Evolutionary conservation across 2,329 filamentous ascomycete genomes (phyloP).

Genomic region (Cryphonectria nitschkei): DNA sequence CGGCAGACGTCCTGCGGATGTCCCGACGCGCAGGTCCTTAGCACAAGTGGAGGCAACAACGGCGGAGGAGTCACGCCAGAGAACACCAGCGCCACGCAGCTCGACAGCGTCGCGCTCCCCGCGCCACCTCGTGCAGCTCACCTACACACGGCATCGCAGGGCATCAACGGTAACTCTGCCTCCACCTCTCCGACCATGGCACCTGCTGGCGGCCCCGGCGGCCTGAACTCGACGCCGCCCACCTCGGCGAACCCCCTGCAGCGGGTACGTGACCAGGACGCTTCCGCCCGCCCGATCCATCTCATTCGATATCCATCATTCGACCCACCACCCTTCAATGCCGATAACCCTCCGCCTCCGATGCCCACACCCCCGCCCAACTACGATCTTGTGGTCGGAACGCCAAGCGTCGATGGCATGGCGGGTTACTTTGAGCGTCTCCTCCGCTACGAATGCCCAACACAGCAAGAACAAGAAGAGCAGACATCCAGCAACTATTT

Average conservation of each 20-base stretch:
- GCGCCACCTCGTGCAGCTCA: conserved; percentile 62
- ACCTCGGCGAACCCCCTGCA: conserved; percentile 38
- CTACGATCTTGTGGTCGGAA: conserved; percentile 79
- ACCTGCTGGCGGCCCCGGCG: conserved; percentile 13
- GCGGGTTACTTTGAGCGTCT: conserved; percentile 87
- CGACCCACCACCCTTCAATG: conserved; percentile 85
- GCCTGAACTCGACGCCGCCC: conserved; percentile 32
- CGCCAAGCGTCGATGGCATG: conserved; percentile 67
- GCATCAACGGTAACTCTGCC: conserved; percentile 25
- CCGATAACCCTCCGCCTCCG: conserved; percentile 75
- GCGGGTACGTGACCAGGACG: conserved; percentile 38
- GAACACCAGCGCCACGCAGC: conserved; percentile 58
- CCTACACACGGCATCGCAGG: conserved; percentile 40
- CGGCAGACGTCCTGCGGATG: conserved; percentile 58
- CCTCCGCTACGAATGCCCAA: conserved; percentile 65
- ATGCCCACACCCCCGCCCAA: conserved; percentile 76
- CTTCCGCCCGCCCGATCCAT: conserved; percentile 74
- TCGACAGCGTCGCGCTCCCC: conserved; percentile 46
- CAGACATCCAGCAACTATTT: conserved; percentile 11
- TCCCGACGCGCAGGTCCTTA: conserved; percentile 53
- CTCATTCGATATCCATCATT: conserved; percentile 82
- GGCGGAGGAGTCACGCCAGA: conserved; percentile 49
- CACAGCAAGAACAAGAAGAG: background rate
- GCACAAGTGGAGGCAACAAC: conserved; percentile 53
- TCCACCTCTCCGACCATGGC: conserved; percentile 29